phyloP scores from a whole-genome alignment of 345 rosid genomes.

The Citrus hindsii region DNA sequence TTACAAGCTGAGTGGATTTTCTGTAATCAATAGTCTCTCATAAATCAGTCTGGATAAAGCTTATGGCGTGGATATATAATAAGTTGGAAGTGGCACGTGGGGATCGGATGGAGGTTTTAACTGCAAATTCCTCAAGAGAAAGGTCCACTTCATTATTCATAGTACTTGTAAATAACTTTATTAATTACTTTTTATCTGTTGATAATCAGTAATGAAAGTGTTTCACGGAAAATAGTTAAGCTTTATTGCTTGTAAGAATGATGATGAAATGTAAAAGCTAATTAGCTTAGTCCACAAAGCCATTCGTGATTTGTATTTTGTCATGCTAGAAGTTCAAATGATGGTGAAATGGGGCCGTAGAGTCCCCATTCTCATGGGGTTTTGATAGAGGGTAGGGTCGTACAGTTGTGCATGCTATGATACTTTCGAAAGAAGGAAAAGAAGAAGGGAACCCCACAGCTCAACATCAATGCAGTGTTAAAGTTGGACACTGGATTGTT shows the following conservation, averaged over 20 bases:
- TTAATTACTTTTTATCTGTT: no score
- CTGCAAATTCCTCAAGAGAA: no score
- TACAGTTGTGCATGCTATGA: constrained; percentile 22
- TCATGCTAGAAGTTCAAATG: constrained; percentile 13
- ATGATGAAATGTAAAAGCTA: background rate
- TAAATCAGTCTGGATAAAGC: no score
- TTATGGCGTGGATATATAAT: no score
- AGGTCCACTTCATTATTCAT: no score
- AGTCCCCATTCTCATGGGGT: constrained; percentile 23
- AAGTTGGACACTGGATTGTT: constrained; percentile 37
- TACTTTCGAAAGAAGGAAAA: constrained; percentile 3
- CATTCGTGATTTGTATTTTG: background rate
- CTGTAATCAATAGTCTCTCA: no score
- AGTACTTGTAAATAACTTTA: no score
- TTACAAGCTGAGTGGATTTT: no score
- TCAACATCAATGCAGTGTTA: constrained; percentile 27
- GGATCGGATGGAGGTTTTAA: no score
- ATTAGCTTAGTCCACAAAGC: background rate
- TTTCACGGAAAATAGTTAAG: background rate
- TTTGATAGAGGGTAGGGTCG: constrained; percentile 17
- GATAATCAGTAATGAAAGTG: no score
- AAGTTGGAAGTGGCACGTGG: no score
- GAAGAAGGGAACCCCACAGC: constrained; percentile 5
- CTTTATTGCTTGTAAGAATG: background rate
- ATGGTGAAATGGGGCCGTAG: constrained; percentile 24